Conservation (phyloP, 345 rosid genomes). For the Citrus sinensis region DVS_A1.0 CM039164.1:18214001-18214500, state of each 20-base stretch:
- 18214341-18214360: too few species aligned
- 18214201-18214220: slow-evolving; percentile 35
- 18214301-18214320: too few species aligned
- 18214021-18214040: neutral
- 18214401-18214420: too few species aligned
- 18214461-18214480: too few species aligned
- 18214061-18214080: slow-evolving; percentile 48
- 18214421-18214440: too few species aligned
- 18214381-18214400: too few species aligned
- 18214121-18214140: neutral
- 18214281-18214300: too few species aligned
- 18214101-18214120: neutral
- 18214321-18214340: too few species aligned
- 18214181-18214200: slow-evolving; percentile 60
- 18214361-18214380: too few species aligned
- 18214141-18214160: slow-evolving; percentile 34
- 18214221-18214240: neutral
- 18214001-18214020: neutral
- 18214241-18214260: neutral
- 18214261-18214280: too few species aligned
- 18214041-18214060: slow-evolving; percentile 80
- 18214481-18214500: too few species aligned
- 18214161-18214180: slow-evolving; percentile 74
- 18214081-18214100: neutral
- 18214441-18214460: too few species aligned